Conservation (phyloP, 371 early-diverging fungal species). For the Thermomucor indicae-seudaticae region DNA sequence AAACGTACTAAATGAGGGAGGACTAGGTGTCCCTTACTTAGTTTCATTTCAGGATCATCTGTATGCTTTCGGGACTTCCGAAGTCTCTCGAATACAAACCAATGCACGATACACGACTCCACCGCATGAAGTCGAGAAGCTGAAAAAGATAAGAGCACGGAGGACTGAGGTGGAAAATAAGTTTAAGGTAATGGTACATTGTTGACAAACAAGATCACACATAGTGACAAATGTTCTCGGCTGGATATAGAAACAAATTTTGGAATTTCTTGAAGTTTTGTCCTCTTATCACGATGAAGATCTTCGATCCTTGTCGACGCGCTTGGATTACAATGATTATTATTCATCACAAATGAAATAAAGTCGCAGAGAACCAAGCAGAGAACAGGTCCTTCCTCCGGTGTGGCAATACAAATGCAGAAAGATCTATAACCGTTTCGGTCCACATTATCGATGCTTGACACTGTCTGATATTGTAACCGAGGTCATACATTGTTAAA, state of each 20-base stretch:
- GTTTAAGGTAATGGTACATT: conserved; percentile 29
- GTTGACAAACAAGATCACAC: no score
- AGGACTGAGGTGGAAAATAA: conserved; percentile 25
- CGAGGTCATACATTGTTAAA: no score
- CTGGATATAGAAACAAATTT: conserved; percentile 26
- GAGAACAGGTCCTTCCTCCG: no score
- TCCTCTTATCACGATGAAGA: conserved; percentile 67
- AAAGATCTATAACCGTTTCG: no score
- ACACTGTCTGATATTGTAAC: no score
- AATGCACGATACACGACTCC: no score
- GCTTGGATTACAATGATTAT: conserved; percentile 80
- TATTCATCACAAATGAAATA: conserved; percentile 35
- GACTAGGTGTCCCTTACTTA: not conserved
- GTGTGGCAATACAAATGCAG: no score
- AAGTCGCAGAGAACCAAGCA: not conserved
- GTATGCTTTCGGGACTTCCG: conserved; percentile 15
- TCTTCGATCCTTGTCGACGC: conserved; percentile 59
- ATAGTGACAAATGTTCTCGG: no score
- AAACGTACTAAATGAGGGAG: not conserved
- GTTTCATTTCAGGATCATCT: conserved; percentile 37
- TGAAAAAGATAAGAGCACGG: conserved; percentile 24
- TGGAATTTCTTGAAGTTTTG: conserved; percentile 51
- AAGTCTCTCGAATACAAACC: not conserved
- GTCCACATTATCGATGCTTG: no score
- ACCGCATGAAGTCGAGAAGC: conserved; percentile 13